These are phyloP conservation scores for Sporothrix globosa DNA, from an alignment of 2,329 filamentous ascomycete genomes.

Conservation along the genomic window DNA sequence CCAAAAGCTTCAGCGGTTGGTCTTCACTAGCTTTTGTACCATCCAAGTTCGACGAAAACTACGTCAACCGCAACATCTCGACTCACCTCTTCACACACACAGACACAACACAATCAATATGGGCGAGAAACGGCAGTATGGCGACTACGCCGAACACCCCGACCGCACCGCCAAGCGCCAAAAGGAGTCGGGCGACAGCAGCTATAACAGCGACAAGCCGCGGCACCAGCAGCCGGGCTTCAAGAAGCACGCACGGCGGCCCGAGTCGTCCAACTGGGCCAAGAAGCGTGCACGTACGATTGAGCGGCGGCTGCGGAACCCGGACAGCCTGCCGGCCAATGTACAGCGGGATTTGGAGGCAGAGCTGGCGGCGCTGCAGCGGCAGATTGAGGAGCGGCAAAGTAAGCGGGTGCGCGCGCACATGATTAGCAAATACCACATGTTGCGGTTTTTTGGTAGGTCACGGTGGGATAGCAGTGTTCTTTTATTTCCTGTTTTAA, in stretches of 20 bases:
- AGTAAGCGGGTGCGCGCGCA: slow-evolving; percentile 64
- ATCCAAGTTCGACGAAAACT: not conserved
- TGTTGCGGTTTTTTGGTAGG: slow-evolving; percentile 81
- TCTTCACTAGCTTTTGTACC: not conserved
- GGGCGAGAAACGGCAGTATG: slow-evolving; percentile 42
- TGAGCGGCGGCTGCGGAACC: slow-evolving; percentile 63
- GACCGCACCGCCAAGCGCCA: slow-evolving; percentile 36
- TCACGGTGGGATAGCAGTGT: not conserved
- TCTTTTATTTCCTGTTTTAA: too few species aligned
- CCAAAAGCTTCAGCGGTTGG: not conserved
- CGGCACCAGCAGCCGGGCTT: slow-evolving; percentile 26
- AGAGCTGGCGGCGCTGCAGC: slow-evolving; percentile 68
- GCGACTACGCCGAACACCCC: slow-evolving; percentile 34
- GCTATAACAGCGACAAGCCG: slow-evolving; percentile 28
- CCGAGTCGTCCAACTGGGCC: slow-evolving; percentile 60
- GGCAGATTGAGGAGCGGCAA: slow-evolving; percentile 63
- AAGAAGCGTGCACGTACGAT: slow-evolving; percentile 75
- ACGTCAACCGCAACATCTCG: not conserved
- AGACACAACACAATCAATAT: slow-evolving; percentile 35
- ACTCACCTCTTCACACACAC: not conserved
- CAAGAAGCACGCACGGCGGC: slow-evolving; percentile 50
- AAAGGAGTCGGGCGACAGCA: not conserved
- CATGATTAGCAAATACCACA: slow-evolving; percentile 80
- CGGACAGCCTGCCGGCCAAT: slow-evolving; percentile 66
- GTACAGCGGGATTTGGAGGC: slow-evolving; percentile 71